phyloP scores from a whole-genome alignment of 2,329 filamentous ascomycete species.

The Pseudogymnoascus sp. region DNA sequence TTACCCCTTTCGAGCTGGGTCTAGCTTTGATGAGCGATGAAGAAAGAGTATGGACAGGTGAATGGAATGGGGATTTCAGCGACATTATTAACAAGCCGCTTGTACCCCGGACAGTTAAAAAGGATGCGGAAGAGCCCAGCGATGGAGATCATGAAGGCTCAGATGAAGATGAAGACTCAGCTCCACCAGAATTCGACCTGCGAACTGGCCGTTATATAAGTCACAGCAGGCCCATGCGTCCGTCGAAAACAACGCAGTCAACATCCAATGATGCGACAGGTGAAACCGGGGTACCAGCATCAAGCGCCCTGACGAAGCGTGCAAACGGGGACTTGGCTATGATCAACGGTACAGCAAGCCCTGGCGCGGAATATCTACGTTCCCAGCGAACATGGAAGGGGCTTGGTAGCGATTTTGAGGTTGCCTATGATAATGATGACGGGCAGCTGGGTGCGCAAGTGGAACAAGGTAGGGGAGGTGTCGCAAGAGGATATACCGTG shows the following conservation, averaged over 20 bases:
- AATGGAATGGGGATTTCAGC: constrained; percentile 85
- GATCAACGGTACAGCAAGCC: constrained; percentile 81
- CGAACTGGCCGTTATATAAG: constrained; percentile 79
- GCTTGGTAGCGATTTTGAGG: constrained; percentile 75
- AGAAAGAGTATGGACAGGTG: constrained; percentile 74
- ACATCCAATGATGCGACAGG: constrained; percentile 12
- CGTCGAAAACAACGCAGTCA: background rate
- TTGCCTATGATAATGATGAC: constrained; percentile 51
- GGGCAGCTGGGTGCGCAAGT: constrained; percentile 56
- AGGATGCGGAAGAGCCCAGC: constrained; percentile 23
- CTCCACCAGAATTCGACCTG: constrained; percentile 86
- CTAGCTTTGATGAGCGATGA: constrained; percentile 70
- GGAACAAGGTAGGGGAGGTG: constrained; percentile 79
- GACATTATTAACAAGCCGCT: constrained; percentile 31
- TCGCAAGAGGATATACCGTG: constrained; percentile 82
- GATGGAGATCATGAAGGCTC: constrained; percentile 35
- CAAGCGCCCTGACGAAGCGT: constrained; percentile 56
- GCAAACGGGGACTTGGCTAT: constrained; percentile 66
- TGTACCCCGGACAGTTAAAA: constrained; percentile 19
- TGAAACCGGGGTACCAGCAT: constrained; percentile 29
- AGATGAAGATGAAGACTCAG: constrained; percentile 62
- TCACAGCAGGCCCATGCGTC: constrained; percentile 67
- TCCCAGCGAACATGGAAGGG: constrained; percentile 86
- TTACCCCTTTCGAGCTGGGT: constrained; percentile 91
- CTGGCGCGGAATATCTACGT: constrained; percentile 80